These are phyloP conservation scores for Lipomyces yamadae DNA, from an alignment of 805 yeast species.

Conservation along the genomic window DNA sequence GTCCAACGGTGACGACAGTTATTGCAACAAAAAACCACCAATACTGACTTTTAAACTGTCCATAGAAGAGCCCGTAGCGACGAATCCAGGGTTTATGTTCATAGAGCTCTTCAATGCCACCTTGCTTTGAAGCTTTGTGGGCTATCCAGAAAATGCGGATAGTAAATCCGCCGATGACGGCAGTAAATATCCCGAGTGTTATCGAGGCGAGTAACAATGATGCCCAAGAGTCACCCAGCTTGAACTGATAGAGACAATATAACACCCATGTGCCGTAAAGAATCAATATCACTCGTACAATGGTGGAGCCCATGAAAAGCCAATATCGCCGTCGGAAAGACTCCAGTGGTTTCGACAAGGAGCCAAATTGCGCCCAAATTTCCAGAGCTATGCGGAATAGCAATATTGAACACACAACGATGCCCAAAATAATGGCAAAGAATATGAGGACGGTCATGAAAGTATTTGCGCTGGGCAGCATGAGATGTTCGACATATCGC, in stretches of 20 bases:
- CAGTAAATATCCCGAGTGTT: slow-evolving; percentile 41
- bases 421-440: slow-evolving; percentile 43
- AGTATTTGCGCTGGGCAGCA: slow-evolving; percentile 44
- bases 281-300: slow-evolving; percentile 42
- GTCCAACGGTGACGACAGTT: slow-evolving; percentile 39
- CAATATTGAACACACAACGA: slow-evolving; percentile 37
- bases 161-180: slow-evolving; percentile 39
- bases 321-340: slow-evolving; percentile 41
- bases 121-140: slow-evolving; percentile 38
- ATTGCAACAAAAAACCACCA: slow-evolving; percentile 46
- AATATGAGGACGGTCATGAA: slow-evolving; percentile 45
- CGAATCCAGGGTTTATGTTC: slow-evolving; percentile 44
- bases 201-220: slow-evolving; percentile 43
- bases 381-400: slow-evolving; percentile 41
- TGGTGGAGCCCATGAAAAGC: slow-evolving; percentile 38
- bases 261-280: slow-evolving; percentile 47
- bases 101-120: slow-evolving; percentile 40
- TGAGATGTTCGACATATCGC: slow-evolving; percentile 42
- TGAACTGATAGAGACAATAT: slow-evolving; percentile 44
- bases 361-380: slow-evolving; percentile 25
- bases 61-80: slow-evolving; percentile 45
- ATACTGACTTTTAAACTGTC: slow-evolving; percentile 42
- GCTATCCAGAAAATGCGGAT: slow-evolving; percentile 42
- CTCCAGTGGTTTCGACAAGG: slow-evolving; percentile 30
- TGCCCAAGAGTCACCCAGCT: slow-evolving; percentile 45